These are phyloP conservation scores for Didymella keratinophila DNA, from an alignment of 2,329 filamentous ascomycete species.

Conservation along the genomic window DNA sequence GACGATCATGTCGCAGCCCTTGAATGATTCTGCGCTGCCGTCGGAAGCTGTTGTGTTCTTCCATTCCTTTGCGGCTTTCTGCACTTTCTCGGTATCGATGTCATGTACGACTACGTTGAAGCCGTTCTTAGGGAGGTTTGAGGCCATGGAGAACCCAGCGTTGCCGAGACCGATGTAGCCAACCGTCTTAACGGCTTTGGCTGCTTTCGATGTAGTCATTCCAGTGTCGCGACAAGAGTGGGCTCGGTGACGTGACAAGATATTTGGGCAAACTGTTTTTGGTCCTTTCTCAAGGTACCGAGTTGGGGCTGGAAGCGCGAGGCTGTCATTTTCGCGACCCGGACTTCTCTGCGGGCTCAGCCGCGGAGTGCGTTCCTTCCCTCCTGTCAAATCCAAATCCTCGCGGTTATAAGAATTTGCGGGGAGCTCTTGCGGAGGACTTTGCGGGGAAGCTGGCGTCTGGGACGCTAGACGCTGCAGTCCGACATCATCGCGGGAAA, in stretches of 20 bases:
- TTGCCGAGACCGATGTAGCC: conserved; percentile 18
- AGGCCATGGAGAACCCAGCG: too few species aligned
- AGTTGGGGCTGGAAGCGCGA: neutral
- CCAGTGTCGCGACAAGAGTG: neutral
- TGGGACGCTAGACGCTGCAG: conserved; percentile 13
- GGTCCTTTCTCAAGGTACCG: neutral
- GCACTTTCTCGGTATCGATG: too few species aligned
- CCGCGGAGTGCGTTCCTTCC: neutral
- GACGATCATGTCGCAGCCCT: too few species aligned
- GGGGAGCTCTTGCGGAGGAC: neutral
- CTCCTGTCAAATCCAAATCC: neutral
- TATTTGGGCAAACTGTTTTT: neutral
- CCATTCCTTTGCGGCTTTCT: too few species aligned
- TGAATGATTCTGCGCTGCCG: too few species aligned
- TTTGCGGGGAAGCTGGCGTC: conserved; percentile 13
- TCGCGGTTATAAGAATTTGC: conserved; percentile 1
- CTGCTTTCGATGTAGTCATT: neutral
- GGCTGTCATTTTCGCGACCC: conserved; percentile 1
- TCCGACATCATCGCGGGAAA: conserved; percentile 8
- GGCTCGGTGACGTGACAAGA: neutral
- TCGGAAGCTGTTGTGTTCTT: too few species aligned
- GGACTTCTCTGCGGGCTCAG: conserved; percentile 10
- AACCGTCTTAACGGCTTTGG: conserved; percentile 4
- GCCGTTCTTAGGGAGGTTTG: too few species aligned
- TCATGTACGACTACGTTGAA: too few species aligned